Evolutionary conservation across 1,284 basidiomycete species (phyloP).

Genomic region (Pseudozyma sp.): DNA sequence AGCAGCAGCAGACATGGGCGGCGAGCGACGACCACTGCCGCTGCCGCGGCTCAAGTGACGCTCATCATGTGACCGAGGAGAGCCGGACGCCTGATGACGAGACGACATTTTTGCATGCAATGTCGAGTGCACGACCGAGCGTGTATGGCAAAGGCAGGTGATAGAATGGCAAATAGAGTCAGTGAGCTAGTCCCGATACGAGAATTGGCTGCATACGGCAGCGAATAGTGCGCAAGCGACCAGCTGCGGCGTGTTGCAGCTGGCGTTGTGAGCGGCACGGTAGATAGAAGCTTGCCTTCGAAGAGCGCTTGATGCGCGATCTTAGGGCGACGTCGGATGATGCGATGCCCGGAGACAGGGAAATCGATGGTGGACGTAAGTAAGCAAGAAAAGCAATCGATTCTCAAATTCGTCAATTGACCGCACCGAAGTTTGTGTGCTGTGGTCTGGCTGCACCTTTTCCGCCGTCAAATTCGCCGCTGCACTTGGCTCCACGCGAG

Average conservation of each 20-base stretch:
- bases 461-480: too few species aligned
- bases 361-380: constrained; percentile 12
- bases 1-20: neutral
- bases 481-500: too few species aligned
- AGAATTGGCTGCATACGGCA: constrained; percentile 1
- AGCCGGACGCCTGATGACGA: constrained; percentile 14
- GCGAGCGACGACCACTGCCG: constrained; percentile 3
- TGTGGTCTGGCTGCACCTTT: too few species aligned
- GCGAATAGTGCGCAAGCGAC: neutral
- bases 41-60: neutral
- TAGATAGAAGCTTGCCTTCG: constrained; percentile 29
- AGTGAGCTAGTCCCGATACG: constrained; percentile 12
- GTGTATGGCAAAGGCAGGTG: constrained; percentile 7
- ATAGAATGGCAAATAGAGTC: constrained; percentile 16
- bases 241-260: neutral
- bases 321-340: constrained; percentile 5
- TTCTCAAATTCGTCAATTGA: neutral
- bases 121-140: constrained; percentile 5
- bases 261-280: constrained; percentile 5
- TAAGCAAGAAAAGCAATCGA: neutral
- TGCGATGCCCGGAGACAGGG: constrained; percentile 10
- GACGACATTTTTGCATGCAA: constrained; percentile 15
- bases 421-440: too few species aligned
- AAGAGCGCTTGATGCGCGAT: neutral
- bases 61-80: constrained; percentile 7